Conservation (phyloP, 208 protist species). For the Trypanosoma conorhini region DNA sequence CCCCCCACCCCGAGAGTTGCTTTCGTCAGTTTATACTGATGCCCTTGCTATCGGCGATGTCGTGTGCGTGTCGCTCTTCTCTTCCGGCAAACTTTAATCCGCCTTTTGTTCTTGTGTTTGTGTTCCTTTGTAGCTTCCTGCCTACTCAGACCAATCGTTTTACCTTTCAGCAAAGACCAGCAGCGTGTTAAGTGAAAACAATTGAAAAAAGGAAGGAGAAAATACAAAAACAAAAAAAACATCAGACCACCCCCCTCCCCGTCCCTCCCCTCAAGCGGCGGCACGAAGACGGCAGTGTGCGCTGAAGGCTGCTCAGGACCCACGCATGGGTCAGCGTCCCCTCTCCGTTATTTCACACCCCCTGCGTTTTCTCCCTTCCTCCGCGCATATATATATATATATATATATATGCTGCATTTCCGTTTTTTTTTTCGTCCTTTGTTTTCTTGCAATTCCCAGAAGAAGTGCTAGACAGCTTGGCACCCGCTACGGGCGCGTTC, state of each 20-base stretch:
- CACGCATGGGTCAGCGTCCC: neutral
- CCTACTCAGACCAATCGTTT: neutral
- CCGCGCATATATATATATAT: slow-evolving; percentile 8
- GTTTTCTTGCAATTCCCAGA: neutral
- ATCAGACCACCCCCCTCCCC: neutral
- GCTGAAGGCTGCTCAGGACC: neutral
- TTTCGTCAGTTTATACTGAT: neutral
- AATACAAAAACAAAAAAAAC: neutral
- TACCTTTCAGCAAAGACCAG: no score
- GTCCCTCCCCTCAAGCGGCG: neutral
- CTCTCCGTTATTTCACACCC: neutral
- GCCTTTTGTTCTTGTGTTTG: neutral
- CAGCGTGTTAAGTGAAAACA: neutral
- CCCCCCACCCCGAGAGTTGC: slow-evolving; percentile 1
- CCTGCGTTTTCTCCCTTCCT: neutral
- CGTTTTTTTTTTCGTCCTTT: neutral
- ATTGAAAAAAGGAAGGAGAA: neutral
- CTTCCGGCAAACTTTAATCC: neutral
- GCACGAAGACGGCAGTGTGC: neutral
- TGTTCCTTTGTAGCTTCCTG: neutral
- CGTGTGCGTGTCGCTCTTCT: neutral
- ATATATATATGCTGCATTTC: slow-evolving; percentile 5
- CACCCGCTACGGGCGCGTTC: neutral
- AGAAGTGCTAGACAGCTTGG: neutral
- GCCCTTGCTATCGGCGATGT: neutral